Evolutionary conservation across 202 grass and related monocot species (phyloP), one percentile per base, ranked within the genome.

Genomic region (Bolboschoenoplectus hybrid): DNA sequence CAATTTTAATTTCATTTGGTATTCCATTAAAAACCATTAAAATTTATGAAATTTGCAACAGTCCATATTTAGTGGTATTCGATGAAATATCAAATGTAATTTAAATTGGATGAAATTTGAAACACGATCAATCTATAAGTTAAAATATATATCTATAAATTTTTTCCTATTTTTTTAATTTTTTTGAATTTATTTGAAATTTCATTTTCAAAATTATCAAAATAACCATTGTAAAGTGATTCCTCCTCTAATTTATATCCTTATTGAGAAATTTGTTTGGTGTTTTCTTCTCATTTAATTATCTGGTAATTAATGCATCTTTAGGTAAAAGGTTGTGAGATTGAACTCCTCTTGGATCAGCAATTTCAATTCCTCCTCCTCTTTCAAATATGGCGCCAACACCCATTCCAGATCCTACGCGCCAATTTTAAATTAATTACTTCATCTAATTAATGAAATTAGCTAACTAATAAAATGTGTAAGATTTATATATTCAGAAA

Each of bases 341-440:
- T 70, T 70, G 67, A 70, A 45, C 67, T 45, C 67, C 40, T 45
- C 39, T 70, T 45, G 67, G 67, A 45, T 70, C 40, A 7, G 67
- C 13, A 70, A 70, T 70, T 70, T 70, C 67, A 69, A 44, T 7
- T 70, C 38, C 38, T 70, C n/a, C 39, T n/a, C 39, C 38, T 43
- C 67, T 70, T 70, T 70, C 67, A 44, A 70, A 70, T 70, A 44
- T 70, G 17, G 67, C 1, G 13, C 39, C 39, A 70, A 13, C 71
- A 51, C 14, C 39, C 41, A 51, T 74, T 74, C 46, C 71, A 52
- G 71, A 74, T 51, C 45, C 71, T 74, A 34, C 38, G 4, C 3
- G 46, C 9, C 43, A 49, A 74, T 32, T 50, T 50, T 26, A 67
- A 72, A 45, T 26, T 72, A 45, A 2, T 9, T n/a, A n/a, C 44